Evolutionary conservation across 768 basidiomycete genomes (phyloP).

Genomic region (Suillus cothurnatus): DNA sequence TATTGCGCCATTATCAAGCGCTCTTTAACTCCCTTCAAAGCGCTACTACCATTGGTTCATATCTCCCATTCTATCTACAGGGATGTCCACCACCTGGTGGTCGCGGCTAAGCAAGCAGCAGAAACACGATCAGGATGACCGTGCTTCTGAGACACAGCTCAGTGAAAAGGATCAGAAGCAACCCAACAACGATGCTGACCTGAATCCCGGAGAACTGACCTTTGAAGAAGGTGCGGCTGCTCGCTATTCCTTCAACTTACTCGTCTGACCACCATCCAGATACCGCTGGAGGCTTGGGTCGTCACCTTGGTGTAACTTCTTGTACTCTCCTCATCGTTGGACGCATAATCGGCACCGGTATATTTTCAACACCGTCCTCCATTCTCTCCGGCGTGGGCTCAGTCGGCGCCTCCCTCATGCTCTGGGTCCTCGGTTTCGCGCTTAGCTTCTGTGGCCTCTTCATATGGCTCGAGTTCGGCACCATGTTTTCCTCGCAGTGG

Average conservation of each 20-base stretch:
- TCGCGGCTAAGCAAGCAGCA: slow-evolving; percentile 7
- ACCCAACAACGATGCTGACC: slow-evolving; percentile 18
- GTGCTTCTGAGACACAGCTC: neutral
- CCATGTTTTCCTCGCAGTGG: slow-evolving; percentile 65
- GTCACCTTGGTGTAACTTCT: slow-evolving; percentile 57
- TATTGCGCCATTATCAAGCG: neutral
- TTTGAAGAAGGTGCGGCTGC: slow-evolving; percentile 48
- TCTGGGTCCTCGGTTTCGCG: slow-evolving; percentile 63
- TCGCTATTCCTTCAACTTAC: neutral
- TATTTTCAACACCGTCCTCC: slow-evolving; percentile 63
- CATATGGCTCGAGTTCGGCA: slow-evolving; percentile 65
- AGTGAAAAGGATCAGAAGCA: slow-evolving; percentile 8
- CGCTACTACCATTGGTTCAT: neutral
- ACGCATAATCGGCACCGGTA: slow-evolving; percentile 64
- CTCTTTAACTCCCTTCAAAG: neutral
- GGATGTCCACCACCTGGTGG: slow-evolving; percentile 14
- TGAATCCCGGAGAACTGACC: slow-evolving; percentile 46
- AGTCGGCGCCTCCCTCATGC: slow-evolving; percentile 60
- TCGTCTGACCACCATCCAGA: slow-evolving; percentile 31
- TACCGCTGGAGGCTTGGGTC: slow-evolving; percentile 57
- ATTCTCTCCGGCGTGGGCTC: slow-evolving; percentile 59
- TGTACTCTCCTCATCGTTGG: slow-evolving; percentile 61
- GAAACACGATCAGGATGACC: neutral
- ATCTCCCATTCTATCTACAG: neutral
- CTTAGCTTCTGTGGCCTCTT: slow-evolving; percentile 62